A percentile compares a stretch with the other conserved stretches of the same genome.
Evolutionary conservation across 2,329 filamentous ascomycete species (phyloP).

Genomic region (Coniochaeta hoffmannii): DNA sequence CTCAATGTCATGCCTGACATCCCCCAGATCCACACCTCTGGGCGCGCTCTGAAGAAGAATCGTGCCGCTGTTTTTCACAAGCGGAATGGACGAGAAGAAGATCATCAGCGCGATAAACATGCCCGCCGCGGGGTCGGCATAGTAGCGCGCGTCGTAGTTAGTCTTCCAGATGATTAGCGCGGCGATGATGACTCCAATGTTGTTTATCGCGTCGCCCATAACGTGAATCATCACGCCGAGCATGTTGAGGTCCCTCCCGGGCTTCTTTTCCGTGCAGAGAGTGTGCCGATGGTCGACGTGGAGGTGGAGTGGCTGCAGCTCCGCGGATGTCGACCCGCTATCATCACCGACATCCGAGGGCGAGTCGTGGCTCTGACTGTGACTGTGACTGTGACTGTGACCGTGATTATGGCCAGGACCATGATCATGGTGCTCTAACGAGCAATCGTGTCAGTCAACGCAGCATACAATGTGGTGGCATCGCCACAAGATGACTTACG

Average conservation of each 20-base stretch:
- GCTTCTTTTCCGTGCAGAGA: constrained; percentile 19
- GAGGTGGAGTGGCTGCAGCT: constrained; percentile 19
- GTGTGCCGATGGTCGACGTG: constrained; percentile 46
- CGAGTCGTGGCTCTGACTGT: background rate
- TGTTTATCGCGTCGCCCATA: constrained; percentile 67
- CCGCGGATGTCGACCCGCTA: background rate
- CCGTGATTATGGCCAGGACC: constrained; percentile 28
- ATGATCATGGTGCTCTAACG: constrained; percentile 10
- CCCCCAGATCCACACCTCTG: constrained; percentile 46
- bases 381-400: constrained; percentile 9
- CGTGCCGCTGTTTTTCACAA: constrained; percentile 53
- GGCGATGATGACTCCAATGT: constrained; percentile 65
- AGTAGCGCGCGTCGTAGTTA: constrained; percentile 50
- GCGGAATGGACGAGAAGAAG: constrained; percentile 52
- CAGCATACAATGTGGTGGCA: background rate
- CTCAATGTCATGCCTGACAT: constrained; percentile 63
- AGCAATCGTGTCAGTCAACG: background rate
- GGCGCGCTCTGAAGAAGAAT: constrained; percentile 65
- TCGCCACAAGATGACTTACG: constrained; percentile 30
- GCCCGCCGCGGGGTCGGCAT: constrained; percentile 64
- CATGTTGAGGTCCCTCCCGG: constrained; percentile 58
- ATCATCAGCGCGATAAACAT: constrained; percentile 70
- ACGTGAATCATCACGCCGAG: constrained; percentile 65
- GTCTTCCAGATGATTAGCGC: constrained; percentile 63
- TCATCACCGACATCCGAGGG: background rate